Base-by-base conservation (phyloP, 805 yeast species). In the Metschnikowia noctiluminum region DNA sequence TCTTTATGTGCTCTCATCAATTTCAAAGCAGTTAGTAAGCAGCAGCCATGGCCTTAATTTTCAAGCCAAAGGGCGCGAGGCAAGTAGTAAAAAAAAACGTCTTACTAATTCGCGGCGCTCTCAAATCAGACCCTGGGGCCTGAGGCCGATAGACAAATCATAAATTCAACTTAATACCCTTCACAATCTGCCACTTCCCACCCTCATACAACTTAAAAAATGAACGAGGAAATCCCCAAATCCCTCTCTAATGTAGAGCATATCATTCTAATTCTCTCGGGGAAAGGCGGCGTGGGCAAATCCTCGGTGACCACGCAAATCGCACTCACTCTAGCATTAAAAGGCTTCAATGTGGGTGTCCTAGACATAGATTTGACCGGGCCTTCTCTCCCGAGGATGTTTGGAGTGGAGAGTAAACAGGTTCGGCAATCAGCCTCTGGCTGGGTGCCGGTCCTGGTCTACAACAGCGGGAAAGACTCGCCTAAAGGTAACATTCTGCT, bases 211-310 rank as follows among this genome's bases (percentile, higher is more conserved):
- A 30, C 6, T 6, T 2, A 3, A 3, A 30, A 12, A 37, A 44
- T 44, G 47, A 34, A 28, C 28, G 40, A 47, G 41, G 52, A 45
- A 28, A 40, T 45, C 9, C 77, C 77, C 15, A 58, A 53, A 35
- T 70, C 76, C 35, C 63, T 73, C 28, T 44, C 67, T 16, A 70
- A 77, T 43, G 84, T 92, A 31, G 82, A 84, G 57, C 96, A 92
- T 63, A 82, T 94, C 5, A 63, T 90, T 3, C 74, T 94, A 34
- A 84, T 94, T 10, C 79, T 94, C 2, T 89, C 97, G 0, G 99
- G 97, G 1, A 90, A 90, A 65, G 97, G 97, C 28, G 97, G 99
- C 26, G 99, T 94, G 0, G 99, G 99, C 1, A 94, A 94, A 64
- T 89, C 97, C 11, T 89, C 97, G 0, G 90, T 94, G 1, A 91